Conservation (phyloP, 2,329 filamentous ascomycete genomes). For the Aspergillus sp. region DNA sequence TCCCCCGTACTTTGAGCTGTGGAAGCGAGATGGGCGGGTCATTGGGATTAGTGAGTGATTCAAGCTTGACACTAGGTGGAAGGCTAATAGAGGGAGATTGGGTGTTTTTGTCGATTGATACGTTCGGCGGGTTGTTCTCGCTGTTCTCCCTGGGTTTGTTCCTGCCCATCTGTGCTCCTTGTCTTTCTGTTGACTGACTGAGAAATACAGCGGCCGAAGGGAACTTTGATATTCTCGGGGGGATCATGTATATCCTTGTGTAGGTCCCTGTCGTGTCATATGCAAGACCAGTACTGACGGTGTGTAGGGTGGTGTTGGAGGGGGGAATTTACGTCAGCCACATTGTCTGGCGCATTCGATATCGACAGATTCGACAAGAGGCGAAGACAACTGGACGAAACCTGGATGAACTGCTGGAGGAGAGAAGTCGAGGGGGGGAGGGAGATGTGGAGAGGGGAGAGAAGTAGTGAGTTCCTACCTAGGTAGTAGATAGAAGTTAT, state of each 20-base stretch:
- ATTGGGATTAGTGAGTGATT: slow-evolving; percentile 56
- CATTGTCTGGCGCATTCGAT: slow-evolving; percentile 58
- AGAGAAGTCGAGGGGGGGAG: slow-evolving; percentile 4
- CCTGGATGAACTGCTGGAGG: slow-evolving; percentile 55
- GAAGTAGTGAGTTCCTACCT: background rate
- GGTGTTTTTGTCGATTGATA: slow-evolving; percentile 61
- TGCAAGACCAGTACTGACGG: background rate
- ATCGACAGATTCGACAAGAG: slow-evolving; percentile 51
- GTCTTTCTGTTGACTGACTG: slow-evolving; percentile 10
- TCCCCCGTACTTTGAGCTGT: slow-evolving; percentile 62
- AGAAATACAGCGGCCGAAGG: slow-evolving; percentile 53
- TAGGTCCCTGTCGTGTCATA: slow-evolving; percentile 33
- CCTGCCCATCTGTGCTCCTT: no score
- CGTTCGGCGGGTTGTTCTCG: slow-evolving; percentile 61
- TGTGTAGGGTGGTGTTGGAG: slow-evolving; percentile 54
- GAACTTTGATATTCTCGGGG: slow-evolving; percentile 61
- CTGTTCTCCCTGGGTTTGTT: slow-evolving; percentile 58
- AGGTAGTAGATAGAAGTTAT: no score
- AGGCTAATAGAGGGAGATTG: slow-evolving; percentile 38
- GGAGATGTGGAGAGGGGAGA: background rate
- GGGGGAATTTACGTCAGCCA: slow-evolving; percentile 61
- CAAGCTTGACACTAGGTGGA: background rate
- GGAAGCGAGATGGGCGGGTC: slow-evolving; percentile 60
- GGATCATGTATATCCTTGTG: slow-evolving; percentile 61
- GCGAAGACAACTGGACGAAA: slow-evolving; percentile 53